Base-by-base conservation (phyloP, 345 rosid species). In the Arabis alpina region DNA sequence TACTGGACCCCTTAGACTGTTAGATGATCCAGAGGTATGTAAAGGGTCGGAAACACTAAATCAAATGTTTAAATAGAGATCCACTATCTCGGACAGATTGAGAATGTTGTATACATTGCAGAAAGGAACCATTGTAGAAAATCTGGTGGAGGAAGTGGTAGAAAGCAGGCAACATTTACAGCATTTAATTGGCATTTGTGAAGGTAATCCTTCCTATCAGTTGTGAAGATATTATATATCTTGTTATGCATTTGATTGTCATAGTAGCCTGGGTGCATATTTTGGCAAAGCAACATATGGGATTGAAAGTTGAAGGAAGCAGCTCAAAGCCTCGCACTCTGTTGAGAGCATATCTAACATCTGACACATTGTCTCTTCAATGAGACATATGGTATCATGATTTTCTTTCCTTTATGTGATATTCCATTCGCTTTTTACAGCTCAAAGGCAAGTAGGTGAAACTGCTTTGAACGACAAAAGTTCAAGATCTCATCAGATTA, bases 401-500 rank as follows among this genome's bases (percentile, higher is more conserved):
- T 70, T 56, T 28, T 6, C 41, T 42, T 71, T 48, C 43, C 8
- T 6, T 55, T 42, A 50, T 66, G 15, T 37, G 44, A 65, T 51
- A 58, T 63, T 49, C 27, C 53, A 55, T 59, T 70, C 63, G 19
- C 53, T 50, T 69, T 68, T 58, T 73, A 76, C 92, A 93, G 98
- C 91, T 53, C 96, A 93, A 80, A 82, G 98, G 81, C 96, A 93
- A 80, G 93, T 93, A 30, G 97, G 98, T 61, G 97, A 93, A 84
- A 93, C 98, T 54, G 78, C 91, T 73, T 66, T 93, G 52, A 93
- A 93, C 66, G 97, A 93, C 71, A 86, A 89, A 74, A 93, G 97
- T 82, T 93, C 98, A 64, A 85, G 97, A 79, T 93, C 98, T 39
- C 98, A 93, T 85, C 98, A 91, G 82, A 93, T 93, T 69, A 89